A percentile compares a stretch with the other conserved stretches of the same genome.
Evolutionary conservation across 1,284 basidiomycete species (phyloP).

Genomic region (Cystobasidiaceae sp.): DNA sequence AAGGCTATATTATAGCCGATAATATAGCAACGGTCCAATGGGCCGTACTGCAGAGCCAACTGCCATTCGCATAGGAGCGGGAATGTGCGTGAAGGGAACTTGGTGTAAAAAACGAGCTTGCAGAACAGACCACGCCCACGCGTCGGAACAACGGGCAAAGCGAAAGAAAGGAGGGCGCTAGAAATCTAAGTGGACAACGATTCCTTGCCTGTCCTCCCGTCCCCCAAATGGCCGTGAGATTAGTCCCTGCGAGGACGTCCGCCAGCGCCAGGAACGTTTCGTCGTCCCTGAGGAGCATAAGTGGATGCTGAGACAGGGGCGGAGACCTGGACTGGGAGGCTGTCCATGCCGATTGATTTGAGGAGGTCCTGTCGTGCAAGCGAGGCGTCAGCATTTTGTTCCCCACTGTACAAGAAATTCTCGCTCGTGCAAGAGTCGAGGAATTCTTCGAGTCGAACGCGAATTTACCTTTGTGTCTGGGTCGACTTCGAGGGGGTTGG

Average conservation of each 20-base stretch:
- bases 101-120: too few relatives aligned
- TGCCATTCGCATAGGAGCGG: too few relatives aligned
- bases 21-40: too few relatives aligned
- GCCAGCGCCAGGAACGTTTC: slow-evolving; percentile 22
- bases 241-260: slow-evolving; percentile 22
- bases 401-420: background rate
- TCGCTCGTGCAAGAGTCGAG: background rate
- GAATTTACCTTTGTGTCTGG: slow-evolving; percentile 75
- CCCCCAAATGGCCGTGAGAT: background rate
- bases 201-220: too few relatives aligned
- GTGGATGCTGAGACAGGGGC: slow-evolving; percentile 54
- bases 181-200: too few relatives aligned
- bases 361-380: slow-evolving; percentile 66
- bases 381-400: background rate
- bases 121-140: too few relatives aligned
- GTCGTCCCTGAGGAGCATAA: background rate
- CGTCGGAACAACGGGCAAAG: too few relatives aligned
- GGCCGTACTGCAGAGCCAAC: too few relatives aligned
- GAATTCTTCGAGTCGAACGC: background rate
- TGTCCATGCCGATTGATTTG: slow-evolving; percentile 83
- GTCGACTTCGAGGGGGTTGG: slow-evolving; percentile 75
- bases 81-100: too few relatives aligned
- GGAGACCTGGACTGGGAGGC: slow-evolving; percentile 67
- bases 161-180: too few relatives aligned
- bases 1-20: too few relatives aligned